These are phyloP conservation scores for Malus asiatica DNA, from an alignment of 306 rosid species.

Conservation along the genomic window DNA sequence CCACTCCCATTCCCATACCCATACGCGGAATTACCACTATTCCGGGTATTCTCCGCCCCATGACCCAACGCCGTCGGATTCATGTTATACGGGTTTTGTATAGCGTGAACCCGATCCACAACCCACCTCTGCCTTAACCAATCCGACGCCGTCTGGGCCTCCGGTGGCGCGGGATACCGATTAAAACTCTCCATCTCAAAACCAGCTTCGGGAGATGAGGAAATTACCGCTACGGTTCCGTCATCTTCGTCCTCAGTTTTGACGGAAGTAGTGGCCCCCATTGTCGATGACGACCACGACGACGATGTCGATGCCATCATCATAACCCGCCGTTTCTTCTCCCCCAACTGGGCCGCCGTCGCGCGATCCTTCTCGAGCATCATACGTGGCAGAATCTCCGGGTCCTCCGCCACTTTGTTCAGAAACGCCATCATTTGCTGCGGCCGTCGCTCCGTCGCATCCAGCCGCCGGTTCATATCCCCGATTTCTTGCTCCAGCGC, in stretches of 20 bases:
- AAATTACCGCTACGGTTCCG: constrained; percentile 3
- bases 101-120: neutral
- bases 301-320: constrained; percentile 30
- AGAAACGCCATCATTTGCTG: constrained; percentile 86
- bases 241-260: constrained; percentile 53
- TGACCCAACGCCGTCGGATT: constrained; percentile 10
- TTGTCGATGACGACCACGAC: constrained; percentile 1
- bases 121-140: constrained; percentile 26
- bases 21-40: neutral
- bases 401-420: constrained; percentile 59
- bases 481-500: constrained; percentile 51
- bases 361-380: constrained; percentile 33
- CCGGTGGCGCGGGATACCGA: constrained; percentile 24
- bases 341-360: neutral
- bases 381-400: constrained; percentile 51
- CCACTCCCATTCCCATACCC: constrained; percentile 5
- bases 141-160: neutral
- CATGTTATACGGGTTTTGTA: constrained; percentile 9
- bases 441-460: constrained; percentile 66
- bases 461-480: constrained; percentile 66
- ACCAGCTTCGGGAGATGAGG: constrained; percentile 48
- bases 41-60: neutral
- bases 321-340: constrained; percentile 41
- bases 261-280: constrained; percentile 10
- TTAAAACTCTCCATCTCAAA: constrained; percentile 29